Base-by-base conservation (phyloP, 305 asterid genomes). In the Euphrasia arctica region DNA sequence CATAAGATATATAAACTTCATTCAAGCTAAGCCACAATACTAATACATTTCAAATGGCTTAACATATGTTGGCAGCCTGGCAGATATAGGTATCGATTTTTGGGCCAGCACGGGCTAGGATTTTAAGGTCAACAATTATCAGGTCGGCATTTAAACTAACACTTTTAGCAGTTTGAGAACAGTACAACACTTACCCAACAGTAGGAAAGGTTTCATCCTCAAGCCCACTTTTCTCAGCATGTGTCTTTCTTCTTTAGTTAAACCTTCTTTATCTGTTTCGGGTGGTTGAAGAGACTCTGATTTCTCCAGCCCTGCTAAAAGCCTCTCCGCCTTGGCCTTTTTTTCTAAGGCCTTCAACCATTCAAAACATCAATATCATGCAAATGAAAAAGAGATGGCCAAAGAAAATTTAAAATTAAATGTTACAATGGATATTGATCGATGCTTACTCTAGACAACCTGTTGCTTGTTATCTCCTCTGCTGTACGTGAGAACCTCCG, bases 181-280 rank as follows among this genome's bases (percentile, higher is more conserved):
- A 58, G 42, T 51, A 68, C 56, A 73, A 63, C 56, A 70, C 95
- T 83, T 68, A 86, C 99, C 99, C 74, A 90, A 57, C 58, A 93
- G 90, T 63, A 93, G 86, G 76, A 90, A 93, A 59, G 99, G 76
- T 39, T 79, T 78, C 99, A 93, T 88, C 78, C 83, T 83, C 87
- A 93, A 75, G 58, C 95, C 99, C 71, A 93, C 83, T 82, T 78
- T 93, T 78, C 99, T 82, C 72, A 93, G 90, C 99, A 93, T 88
- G 69, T 69, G 81, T 67, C 95, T 83, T 83, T 93, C 99, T 79
- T 93, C 99, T 88, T 90, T 90, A 64, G 95, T 93, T 63, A 93
- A 80, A 66, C 96, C 97, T 83, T 90, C 97, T 73, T 88, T 93
- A 76, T 90, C 97, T 45, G 75, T 47, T 63, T 81, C 91, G 64